phyloP scores from a whole-genome alignment of 768 basidiomycete genomes.

The Infundibulicybe gibba region DNA sequence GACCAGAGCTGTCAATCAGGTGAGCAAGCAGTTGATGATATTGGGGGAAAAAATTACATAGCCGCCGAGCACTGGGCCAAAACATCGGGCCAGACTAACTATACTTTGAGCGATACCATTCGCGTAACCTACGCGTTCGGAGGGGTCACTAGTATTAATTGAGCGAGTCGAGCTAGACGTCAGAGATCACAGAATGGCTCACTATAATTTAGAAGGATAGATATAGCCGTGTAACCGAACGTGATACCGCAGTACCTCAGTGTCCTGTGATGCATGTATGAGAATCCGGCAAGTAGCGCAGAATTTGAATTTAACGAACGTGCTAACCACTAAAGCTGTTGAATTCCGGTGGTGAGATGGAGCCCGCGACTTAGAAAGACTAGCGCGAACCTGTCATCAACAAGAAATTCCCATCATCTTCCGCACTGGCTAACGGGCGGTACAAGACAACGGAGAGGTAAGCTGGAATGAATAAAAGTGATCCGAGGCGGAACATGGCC shows the following conservation, averaged over 20 bases:
- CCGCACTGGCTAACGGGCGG: conserved; percentile 66
- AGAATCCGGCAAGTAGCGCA: conserved; percentile 1
- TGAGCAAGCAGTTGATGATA: conserved; percentile 10
- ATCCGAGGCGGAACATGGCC: conserved; percentile 88
- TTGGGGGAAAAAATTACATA: conserved; percentile 47
- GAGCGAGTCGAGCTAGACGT: conserved; percentile 2
- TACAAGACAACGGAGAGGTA: conserved; percentile 80
- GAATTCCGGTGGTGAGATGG: conserved; percentile 8
- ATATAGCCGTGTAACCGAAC: conserved; percentile 87
- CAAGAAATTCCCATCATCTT: conserved; percentile 68
- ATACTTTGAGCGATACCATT: conserved; percentile 97
- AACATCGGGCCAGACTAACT: conserved; percentile 88
- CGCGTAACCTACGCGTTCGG: conserved; percentile 83
- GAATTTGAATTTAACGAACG: conserved; percentile 46
- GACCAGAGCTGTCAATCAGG: conserved; percentile 60
- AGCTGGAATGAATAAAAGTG: conserved; percentile 82
- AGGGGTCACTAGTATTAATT: conserved; percentile 69
- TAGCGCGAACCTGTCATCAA: conserved; percentile 65
- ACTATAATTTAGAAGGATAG: conserved; percentile 88
- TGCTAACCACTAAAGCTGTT: conserved; percentile 72
- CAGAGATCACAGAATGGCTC: conserved; percentile 10
- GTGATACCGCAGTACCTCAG: conserved; percentile 85
- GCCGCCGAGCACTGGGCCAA: conserved; percentile 84
- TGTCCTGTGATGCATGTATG: conserved; percentile 45
- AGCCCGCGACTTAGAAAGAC: conserved; percentile 6